Conservation (phyloP, 805 yeast species). For the Pichia deserticola region DNA sequence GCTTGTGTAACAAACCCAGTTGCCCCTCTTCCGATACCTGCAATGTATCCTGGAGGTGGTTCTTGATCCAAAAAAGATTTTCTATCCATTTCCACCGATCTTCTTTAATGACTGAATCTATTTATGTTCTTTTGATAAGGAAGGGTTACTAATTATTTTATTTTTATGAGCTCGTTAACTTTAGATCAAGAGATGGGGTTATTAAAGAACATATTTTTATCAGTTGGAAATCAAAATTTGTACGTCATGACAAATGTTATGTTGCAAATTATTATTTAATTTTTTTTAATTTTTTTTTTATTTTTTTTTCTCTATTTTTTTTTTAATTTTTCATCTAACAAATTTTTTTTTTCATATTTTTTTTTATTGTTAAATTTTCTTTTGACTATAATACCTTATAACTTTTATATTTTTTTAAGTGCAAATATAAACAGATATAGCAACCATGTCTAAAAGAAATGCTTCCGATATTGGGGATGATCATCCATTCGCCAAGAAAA, state of each 20-base stretch:
- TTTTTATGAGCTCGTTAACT: neutral
- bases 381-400: neutral
- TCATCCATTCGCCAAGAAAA: slow-evolving; percentile 13
- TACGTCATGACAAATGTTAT: no score
- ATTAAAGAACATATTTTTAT: no score
- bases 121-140: no score
- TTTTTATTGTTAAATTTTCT: neutral
- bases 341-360: neutral
- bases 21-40: slow-evolving; percentile 95
- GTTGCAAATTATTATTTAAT: no score
- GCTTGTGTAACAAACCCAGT: slow-evolving; percentile 86
- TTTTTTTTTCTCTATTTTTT: no score
- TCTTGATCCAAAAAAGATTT: slow-evolving; percentile 69
- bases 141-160: neutral
- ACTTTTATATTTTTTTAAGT: neutral
- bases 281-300: no score
- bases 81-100: slow-evolving; percentile 21
- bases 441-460: slow-evolving; percentile 26
- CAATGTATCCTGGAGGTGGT: slow-evolving; percentile 84
- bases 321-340: no score
- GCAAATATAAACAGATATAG: neutral
- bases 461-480: slow-evolving; percentile 20
- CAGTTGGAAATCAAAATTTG: no score
- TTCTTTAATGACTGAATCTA: neutral
- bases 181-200: no score